Conservation (phyloP, 2,329 filamentous ascomycete genomes). For the Talaromyces albobiverticillius region DNA sequence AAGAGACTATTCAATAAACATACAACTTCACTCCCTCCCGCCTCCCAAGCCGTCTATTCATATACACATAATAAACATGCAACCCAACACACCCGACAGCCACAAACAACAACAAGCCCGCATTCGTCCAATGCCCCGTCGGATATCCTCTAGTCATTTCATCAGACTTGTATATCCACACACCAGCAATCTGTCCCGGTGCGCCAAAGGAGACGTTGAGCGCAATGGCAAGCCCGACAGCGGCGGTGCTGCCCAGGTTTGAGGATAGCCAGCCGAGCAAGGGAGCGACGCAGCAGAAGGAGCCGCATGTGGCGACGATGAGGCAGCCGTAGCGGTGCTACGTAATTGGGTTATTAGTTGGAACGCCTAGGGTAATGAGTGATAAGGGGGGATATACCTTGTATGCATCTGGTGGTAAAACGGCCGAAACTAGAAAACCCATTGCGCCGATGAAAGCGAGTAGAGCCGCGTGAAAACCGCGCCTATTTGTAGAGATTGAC, state of each 20-base stretch:
- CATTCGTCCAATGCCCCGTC: constrained; percentile 68
- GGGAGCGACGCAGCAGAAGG: constrained; percentile 67
- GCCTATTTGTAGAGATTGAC: constrained; percentile 23
- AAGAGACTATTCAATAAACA: constrained; percentile 5
- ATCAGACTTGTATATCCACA: constrained; percentile 69
- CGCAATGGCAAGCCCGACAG: constrained; percentile 66
- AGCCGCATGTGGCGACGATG: constrained; percentile 64
- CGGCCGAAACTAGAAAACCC: constrained; percentile 62
- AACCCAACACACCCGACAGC: constrained; percentile 54
- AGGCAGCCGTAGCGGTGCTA: constrained; percentile 65
- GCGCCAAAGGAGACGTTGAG: constrained; percentile 68
- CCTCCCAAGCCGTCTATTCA: constrained; percentile 32
- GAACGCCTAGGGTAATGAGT: too few relatives aligned
- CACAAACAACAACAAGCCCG: constrained; percentile 59
- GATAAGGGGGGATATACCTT: too few relatives aligned
- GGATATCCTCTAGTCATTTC: constrained; percentile 63
- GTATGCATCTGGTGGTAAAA: constrained; percentile 61
- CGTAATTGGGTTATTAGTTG: not conserved
- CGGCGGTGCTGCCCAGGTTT: constrained; percentile 64
- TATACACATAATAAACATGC: constrained; percentile 55
- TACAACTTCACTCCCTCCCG: not conserved
- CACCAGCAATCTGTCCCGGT: constrained; percentile 67
- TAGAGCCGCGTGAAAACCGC: constrained; percentile 51
- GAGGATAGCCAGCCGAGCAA: constrained; percentile 69
- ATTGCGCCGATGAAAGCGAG: constrained; percentile 52